Base-by-base conservation (phyloP, 2,329 filamentous ascomycete genomes). In the Diaporthe nobilis region DNA sequence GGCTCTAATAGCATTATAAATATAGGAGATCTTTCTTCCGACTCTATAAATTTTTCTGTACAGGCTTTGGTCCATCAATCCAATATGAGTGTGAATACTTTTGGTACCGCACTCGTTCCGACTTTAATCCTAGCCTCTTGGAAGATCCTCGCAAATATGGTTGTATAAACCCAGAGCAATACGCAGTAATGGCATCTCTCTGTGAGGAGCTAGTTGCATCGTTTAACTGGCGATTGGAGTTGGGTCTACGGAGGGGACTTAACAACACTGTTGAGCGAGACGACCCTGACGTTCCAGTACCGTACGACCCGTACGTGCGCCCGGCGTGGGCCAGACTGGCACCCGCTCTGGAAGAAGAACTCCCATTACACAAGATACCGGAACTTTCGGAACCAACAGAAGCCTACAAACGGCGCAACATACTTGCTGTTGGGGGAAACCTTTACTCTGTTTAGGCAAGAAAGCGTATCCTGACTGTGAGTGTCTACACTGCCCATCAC, bases 191-290 rank as follows among this genome's bases (percentile, higher is more conserved):
- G 60, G 60, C 60, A 5, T 65, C 60, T 5, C 39, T 65, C 25
- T 65, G 60, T 20, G 60, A 65, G 60, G 39, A 47, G 60, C 42
- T 65, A n/a, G 60, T 65, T 49, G 10, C 25, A n/a, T 65, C 60
- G 4, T 65, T 65, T 25, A 65, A 65, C n/a, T 65, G 60, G 60
- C 60, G 60, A 13, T 49, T 65, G 60, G 39, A 65, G 60, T 17
- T 65, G 3, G 60, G 60, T 47, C 42, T 49, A n/a, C n/a, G 34
- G 42, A 67, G 61, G 42, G 61, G 60, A 34, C 17, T 65, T 31
- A 0, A 15, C 39, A 67, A 67, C 10, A 8, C 3, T 28, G n/a
- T 5, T n/a, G 37, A 60, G 49, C 31, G 31, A 4, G 55, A 61
- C 20, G 42, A 49, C 44, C 9, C 42, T 10, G 28, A 37, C 9